Base-by-base conservation (phyloP, 208 protist species). In the Endotrypanum monterogeii region DNA sequence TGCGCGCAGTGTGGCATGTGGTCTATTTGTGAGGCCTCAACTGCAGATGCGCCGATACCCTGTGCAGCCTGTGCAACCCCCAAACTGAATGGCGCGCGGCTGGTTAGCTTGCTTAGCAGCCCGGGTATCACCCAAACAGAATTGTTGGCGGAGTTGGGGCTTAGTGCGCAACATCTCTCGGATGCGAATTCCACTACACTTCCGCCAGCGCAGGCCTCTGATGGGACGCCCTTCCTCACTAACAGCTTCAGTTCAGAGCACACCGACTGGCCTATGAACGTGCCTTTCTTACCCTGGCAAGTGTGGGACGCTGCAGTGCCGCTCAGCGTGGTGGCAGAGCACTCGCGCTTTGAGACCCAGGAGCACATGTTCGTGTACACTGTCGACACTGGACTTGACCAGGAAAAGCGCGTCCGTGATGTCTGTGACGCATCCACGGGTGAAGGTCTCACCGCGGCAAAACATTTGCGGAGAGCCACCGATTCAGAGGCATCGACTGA, bases 231-330 rank as follows among this genome's bases (percentile, higher is more conserved):
- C n/a, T 11, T 51, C 56, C 37, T 41, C 54, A 28, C 32, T 37
- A 28, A 1, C 32, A 52, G 54, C 55, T 87, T 89, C 76, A 67
- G 60, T 25, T 87, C 87, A 7, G 75, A 88, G 39, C 67, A 63
- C 35, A 72, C 85, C 2, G 79, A 86, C 63, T 97, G 93, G 91
- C 93, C 93, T n/a, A 81, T 97, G 68, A 92, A 93, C 67, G 74
- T 95, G 30, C 89, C 89, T 0, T 95, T 95, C 70, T 72, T 97
- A 23, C 84, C 90, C 1, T 97, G 93, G 91, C 93, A 97, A 72
- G 83, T 97, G 16, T 97, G 93, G 91, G 93, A 97, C 70, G 85
- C 90, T 0, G 82, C 84, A 30, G 85, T 95, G 66, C 91, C 93
- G 7, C 62, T 91, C 35, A 81, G 78, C 18, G 79, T 83, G 35